Conservation (phyloP, 108 stramenopile species). For the Bacterosira constricta region DNA sequence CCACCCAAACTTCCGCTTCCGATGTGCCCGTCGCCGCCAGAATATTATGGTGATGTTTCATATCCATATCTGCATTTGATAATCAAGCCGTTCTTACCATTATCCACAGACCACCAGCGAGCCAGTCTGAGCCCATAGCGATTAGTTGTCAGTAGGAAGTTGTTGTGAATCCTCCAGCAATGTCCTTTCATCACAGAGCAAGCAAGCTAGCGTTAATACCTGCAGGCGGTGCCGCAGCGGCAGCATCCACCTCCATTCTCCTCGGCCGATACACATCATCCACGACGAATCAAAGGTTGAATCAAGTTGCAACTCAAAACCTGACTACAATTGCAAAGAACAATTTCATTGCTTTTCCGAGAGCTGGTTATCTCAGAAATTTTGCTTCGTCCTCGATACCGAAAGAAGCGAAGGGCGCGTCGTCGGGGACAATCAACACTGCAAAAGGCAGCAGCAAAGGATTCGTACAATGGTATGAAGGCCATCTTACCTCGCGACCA, state of each 20-base stretch:
- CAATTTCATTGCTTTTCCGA: background rate
- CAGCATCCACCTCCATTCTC: slow-evolving; percentile 20
- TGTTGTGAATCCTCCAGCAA: no score
- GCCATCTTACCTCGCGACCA: slow-evolving; percentile 56
- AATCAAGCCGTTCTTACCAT: no score
- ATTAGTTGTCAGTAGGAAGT: no score
- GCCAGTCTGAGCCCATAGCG: no score
- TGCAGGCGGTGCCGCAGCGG: slow-evolving; percentile 14
- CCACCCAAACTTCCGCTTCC: no score
- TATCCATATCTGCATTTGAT: no score
- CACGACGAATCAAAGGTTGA: slow-evolving; percentile 12
- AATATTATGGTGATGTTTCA: no score
- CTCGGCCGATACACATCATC: slow-evolving; percentile 16
- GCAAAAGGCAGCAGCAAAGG: background rate
- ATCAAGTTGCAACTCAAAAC: slow-evolving; percentile 5
- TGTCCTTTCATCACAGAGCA: slow-evolving; percentile 18
- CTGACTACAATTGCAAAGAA: slow-evolving; percentile 1
- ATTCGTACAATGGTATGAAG: slow-evolving; percentile 77
- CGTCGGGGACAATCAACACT: background rate
- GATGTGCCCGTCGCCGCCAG: no score
- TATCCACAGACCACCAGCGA: no score
- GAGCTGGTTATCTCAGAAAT: background rate
- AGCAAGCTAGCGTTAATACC: slow-evolving; percentile 9
- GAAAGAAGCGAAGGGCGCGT: slow-evolving; percentile 1
- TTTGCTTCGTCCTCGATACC: background rate